Evolutionary conservation across 768 basidiomycete genomes (phyloP), one percentile per base, ranked within the genome.

Genomic region (Mycena capillaripes): DNA sequence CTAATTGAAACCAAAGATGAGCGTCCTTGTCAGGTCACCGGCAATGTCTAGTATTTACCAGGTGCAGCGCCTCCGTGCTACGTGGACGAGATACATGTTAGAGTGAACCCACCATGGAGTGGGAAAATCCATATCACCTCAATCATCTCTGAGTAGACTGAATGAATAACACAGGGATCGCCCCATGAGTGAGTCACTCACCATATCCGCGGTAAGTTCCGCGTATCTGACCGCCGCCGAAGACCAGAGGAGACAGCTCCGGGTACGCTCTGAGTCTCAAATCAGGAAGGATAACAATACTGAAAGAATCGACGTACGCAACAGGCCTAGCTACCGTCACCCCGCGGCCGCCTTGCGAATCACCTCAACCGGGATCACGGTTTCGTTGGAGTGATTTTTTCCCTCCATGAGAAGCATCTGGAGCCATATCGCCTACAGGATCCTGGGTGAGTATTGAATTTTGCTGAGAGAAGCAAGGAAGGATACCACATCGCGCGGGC

Each of bases 401-500:
- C 81, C 82, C 14, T 78, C 77, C 7, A 72, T 52, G 9, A 82
- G 63, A 16, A 82, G 78, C 27, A 72, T 75, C 62, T 79, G 79
- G 14, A 82, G 74, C 80, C 80, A 82, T 21, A 72, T 77, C 21
- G 79, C 78, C 81, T 82, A 30, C 21, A 30, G 11, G 38, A 36
- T 11, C 23, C 7, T 14, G 32, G 19, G 12, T 1, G 48, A 17
- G 7, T 38, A 23, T 29, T 11, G 9, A 56, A 27, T 9, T 29
- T 2, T 72, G 27, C n/a, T 23, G 27, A 50, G 29, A 10, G 8
- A 30, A 29, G 7, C 16, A 58, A 46, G 32, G 19, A 11, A 50
- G 71, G 40, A 55, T 55, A 79, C 81, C 60, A 78, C 76, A 55
- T 82, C 81, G 10, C 67, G 71, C 0, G 81, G 79, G 44, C 70